A percentile compares a stretch with the other conserved stretches of the same genome.
Conservation (phyloP, 495 filamentous ascomycete genomes). For the Penicillium macrosclerotiorum region DNA sequence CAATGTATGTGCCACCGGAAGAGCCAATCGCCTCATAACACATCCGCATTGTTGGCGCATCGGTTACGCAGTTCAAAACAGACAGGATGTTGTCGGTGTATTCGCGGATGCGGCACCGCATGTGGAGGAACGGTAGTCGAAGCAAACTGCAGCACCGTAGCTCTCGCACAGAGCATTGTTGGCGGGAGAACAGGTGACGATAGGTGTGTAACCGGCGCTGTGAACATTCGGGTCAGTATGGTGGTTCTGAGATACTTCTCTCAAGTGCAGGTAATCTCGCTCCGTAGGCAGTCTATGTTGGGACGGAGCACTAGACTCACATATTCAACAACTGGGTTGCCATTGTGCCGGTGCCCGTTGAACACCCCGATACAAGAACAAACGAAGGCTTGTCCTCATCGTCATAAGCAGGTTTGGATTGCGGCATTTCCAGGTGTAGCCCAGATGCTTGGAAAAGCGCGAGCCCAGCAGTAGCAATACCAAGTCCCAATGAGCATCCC, state of each 20-base stretch:
- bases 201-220: conserved; percentile 33
- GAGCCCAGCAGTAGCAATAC: not conserved
- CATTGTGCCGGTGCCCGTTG: not conserved
- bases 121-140: conserved; percentile 47
- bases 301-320: not conserved
- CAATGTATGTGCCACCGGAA: not conserved
- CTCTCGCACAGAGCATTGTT: conserved; percentile 45
- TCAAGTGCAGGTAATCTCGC: not conserved
- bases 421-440: not conserved
- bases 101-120: conserved; percentile 32
- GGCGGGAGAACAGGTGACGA: conserved; percentile 48
- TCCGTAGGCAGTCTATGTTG: not conserved
- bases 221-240: not conserved
- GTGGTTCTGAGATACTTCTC: not conserved
- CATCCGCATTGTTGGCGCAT: conserved; percentile 18
- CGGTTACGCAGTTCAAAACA: conserved; percentile 33
- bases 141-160: conserved; percentile 44
- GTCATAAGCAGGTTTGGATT: not conserved
- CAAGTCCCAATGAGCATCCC: not conserved
- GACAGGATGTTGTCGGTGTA: conserved; percentile 27
- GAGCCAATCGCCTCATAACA: conserved; percentile 27
- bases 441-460: not conserved
- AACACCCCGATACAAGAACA: not conserved
- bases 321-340: not conserved
- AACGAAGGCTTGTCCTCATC: too few relatives aligned